Conservation (phyloP, 1,284 basidiomycete genomes). For the Rhodotorula sp. region DNA sequence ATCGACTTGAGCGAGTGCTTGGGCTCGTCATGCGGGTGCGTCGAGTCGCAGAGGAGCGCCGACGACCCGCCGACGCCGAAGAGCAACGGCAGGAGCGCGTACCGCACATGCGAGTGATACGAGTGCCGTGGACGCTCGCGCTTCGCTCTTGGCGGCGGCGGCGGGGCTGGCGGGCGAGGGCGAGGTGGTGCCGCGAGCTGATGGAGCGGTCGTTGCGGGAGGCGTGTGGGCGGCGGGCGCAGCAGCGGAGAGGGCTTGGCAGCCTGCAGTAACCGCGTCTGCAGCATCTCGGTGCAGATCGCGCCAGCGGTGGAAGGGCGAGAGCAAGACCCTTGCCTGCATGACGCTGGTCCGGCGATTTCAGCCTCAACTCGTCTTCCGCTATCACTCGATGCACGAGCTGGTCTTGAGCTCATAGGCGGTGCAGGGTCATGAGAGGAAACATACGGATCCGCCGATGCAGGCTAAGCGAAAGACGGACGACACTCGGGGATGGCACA, state of each 20-base stretch:
- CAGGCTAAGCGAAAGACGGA: not conserved
- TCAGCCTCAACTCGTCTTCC: not conserved
- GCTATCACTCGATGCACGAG: no score
- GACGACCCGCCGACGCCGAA: constrained; percentile 20
- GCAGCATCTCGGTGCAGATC: constrained; percentile 2
- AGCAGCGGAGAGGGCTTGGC: not conserved
- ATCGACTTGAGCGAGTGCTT: constrained; percentile 35
- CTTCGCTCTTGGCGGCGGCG: not conserved
- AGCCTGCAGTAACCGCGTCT: not conserved
- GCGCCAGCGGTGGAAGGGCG: not conserved
- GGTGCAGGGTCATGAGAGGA: not conserved
- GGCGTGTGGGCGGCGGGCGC: not conserved
- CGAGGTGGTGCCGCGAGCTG: not conserved
- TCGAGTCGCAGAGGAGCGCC: constrained; percentile 25
- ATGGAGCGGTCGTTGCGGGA: not conserved
- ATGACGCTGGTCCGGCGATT: not conserved
- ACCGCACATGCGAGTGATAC: constrained; percentile 9
- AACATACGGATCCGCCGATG: not conserved
- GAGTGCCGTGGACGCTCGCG: not conserved
- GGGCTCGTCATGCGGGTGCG: not conserved
- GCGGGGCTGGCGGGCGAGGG: not conserved
- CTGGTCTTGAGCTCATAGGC: no score
- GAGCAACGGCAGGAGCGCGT: constrained; percentile 20
- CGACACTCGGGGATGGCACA: not conserved
- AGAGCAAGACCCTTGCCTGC: not conserved